These are phyloP conservation scores for Angomonas deanei DNA, from an alignment of 208 protist species.

Conservation along the genomic window DNA sequence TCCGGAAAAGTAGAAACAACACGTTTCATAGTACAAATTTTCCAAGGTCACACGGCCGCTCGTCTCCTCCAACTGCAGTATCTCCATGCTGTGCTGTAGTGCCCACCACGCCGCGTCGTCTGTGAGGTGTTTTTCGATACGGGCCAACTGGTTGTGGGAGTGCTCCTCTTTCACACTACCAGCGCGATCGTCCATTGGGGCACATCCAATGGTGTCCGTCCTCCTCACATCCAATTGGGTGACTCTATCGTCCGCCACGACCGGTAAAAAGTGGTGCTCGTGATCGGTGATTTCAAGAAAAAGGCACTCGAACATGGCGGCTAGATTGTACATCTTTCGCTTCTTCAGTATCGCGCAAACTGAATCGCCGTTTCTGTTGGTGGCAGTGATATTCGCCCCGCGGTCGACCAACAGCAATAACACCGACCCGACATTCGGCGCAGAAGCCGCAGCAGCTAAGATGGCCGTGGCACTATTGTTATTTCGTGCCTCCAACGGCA, in stretches of 20 bases:
- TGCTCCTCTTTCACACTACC: no score
- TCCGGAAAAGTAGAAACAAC: neutral
- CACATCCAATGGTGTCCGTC: no score
- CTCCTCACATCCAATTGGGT: neutral
- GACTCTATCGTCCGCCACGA: neutral
- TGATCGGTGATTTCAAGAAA: neutral
- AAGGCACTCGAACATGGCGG: slow-evolving; percentile 1
- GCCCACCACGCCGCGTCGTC: neutral
- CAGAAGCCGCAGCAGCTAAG: slow-evolving; percentile 44
- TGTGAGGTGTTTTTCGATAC: neutral
- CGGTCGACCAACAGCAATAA: slow-evolving; percentile 31
- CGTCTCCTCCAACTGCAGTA: neutral
- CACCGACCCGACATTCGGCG: slow-evolving; percentile 26
- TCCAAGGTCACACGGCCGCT: neutral
- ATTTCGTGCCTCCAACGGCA: slow-evolving; percentile 38
- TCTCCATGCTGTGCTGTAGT: neutral
- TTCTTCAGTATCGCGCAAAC: slow-evolving; percentile 26
- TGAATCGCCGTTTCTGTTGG: slow-evolving; percentile 17
- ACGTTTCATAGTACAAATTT: neutral
- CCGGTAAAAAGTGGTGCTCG: neutral
- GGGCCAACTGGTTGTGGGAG: neutral
- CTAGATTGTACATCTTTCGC: slow-evolving; percentile 11
- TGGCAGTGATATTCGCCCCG: slow-evolving; percentile 30
- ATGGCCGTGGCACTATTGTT: slow-evolving; percentile 40
- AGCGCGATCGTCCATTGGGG: no score